Base-by-base conservation (phyloP, 169 alveolate species). In the Cryptosporidium xiaoi region DNA sequence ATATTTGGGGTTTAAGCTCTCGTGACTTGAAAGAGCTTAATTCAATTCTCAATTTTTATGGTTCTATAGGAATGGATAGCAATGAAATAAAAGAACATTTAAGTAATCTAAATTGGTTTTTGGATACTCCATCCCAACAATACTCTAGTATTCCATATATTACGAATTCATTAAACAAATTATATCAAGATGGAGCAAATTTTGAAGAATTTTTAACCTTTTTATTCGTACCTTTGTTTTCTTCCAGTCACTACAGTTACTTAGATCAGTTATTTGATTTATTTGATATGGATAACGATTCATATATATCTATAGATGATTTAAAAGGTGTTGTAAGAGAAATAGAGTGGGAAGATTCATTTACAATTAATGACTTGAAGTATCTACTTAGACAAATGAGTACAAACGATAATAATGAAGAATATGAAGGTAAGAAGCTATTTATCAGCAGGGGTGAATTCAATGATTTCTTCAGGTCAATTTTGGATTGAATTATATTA, bases 251-350 rank as follows among this genome's bases (percentile, higher is more conserved):
- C 15, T 77, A 77, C 51, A 77, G 71, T n/a, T 77, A 77, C 31
- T 40, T 77, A 60, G 71, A 56, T 29, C 87, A 77, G 29, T 66
- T 77, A 4, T 77, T 77, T 50, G 46, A 56, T 20, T 31, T 77
- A 77, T 77, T 77, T 44, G 87, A 77, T 40, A 77, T 77, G 69
- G 87, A 77, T 29, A 60, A 51, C 62, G 87, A 77, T 40, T 56
- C 77, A 10, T 77, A 33, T 16, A 77, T 77, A 33, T 77, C 87
- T 2, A 6, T 62, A 77, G 87, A 77, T n/a, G 87, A 77, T 77
- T 16, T 77, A 40, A 60, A 56, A 40, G 64, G 50, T 60, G 69
- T 77, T 7, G 10, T 77, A 12, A 77, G 34, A 44, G 87, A 77
- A 62, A 77, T 77, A 16, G 87, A 77, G 55, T 77, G 87, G 87